Base-by-base conservation (phyloP, 257 asterid genomes). In the Gentiana macrophylla region DNA sequence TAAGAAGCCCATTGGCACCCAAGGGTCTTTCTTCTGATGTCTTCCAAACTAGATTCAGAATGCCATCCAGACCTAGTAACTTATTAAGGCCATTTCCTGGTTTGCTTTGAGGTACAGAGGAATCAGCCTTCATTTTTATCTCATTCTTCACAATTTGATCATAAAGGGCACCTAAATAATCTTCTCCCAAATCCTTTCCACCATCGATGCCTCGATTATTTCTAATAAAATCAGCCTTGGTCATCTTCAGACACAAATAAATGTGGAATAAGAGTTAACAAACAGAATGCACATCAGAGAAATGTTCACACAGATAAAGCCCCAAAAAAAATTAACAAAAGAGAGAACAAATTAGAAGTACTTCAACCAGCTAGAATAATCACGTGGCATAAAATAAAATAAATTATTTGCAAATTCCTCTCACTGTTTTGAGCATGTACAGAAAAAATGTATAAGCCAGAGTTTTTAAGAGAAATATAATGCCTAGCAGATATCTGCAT, bases 41-140 rank as follows among this genome's bases (percentile, higher is more conserved):
- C 83, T 83, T 88, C 98, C 98, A 85, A 52, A 92, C 97, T 71
- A 92, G 86, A 73, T 92, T 92, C 67, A 92, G 89, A 65, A 92
- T 87, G 50, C 96, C 94, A 70, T 92, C 98, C 70, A 92, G 84
- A 69, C 97, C 98, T 75, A 85, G 77, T 68, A 85, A 69, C 61
- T 71, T 83, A 77, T 91, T 91, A 62, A 92, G 84, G 82, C 95
- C 79, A 79, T 78, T 88, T 55, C 87, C 98, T 72, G 84, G 94
- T 68, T 83, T 92, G 85, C 83, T 84, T 57, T 85, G 85, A 7
- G 95, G 94, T 53, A 70, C 82, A 70, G 86, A 77, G 65, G 93
- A 62, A 61, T 83, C 86, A 34, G 95, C 84, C 8, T 80, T 92
- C 95, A 92, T 83, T 77, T 88, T 92, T 63, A 92, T 92, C 87